Base-by-base conservation (phyloP, 164 flowering plant genomes). In the Litsea cubeba region DNA sequence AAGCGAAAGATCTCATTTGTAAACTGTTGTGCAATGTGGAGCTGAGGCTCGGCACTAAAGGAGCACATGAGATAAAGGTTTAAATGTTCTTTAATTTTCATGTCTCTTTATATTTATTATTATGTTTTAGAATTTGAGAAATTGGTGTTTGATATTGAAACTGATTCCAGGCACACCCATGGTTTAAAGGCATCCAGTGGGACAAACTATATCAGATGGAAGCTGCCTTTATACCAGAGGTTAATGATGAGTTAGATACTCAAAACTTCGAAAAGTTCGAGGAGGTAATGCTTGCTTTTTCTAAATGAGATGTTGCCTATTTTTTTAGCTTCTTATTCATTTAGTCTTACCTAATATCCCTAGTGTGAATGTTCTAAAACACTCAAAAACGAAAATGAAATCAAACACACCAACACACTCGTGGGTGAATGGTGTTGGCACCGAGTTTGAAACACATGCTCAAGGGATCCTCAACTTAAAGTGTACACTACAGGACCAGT, bases 11-110 rank as follows among this genome's bases (percentile, higher is more conserved):
- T 76, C 83, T 89, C 58, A 88, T 88, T 12, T 74, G 89, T 76
- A 87, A 77, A 78, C 80, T 89, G 22, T 79, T 89, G 51, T 89
- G 93, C 79, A 84, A 87, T 80, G 93, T 89, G 22, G 84, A 82
- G 70, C 85, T 82, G 76, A 86, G 93, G 77, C 87, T 89, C 26
- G 93, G 93, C 30, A 79, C 89, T n/a, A 87, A 84, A 75, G 93
- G 93, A 58, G 89, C 88, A 18, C 72, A 83, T 80, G 93, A 89
- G 78, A 83, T 85, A 71, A 85, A 83, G 76, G 87, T 85, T 28
- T 69, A 70, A 3, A 22, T 57, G 35, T 22, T 70, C 11, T 30
- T 69, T 70, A 3, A 24, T 35, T 60, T 22, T 75, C 18, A 18
- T 35, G 14, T 20, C 26, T 17, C 25, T 54, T 50, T 54, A 50